Conservation (phyloP, 495 filamentous ascomycete genomes). For the Daldinia grandis region DNA sequence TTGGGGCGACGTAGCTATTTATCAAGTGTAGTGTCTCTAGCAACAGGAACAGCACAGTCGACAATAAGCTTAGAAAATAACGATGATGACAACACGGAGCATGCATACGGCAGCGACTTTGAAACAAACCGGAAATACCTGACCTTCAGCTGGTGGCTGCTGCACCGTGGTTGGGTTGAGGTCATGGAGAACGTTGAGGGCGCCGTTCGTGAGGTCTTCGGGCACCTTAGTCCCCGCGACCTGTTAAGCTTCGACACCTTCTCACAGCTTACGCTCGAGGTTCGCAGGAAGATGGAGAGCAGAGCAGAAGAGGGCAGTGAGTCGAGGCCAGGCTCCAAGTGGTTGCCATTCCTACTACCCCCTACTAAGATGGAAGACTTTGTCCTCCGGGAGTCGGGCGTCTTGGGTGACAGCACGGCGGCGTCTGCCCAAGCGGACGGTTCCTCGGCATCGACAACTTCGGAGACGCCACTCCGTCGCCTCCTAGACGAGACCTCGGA, state of each 20-base stretch:
- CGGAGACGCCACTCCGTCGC: constrained; percentile 71
- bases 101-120: constrained; percentile 87
- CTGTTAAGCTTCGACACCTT: constrained; percentile 81
- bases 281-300: constrained; percentile 86
- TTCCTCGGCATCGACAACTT: constrained; percentile 35
- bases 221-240: constrained; percentile 83
- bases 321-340: constrained; percentile 66
- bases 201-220: constrained; percentile 87
- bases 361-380: constrained; percentile 76
- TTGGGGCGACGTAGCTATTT: constrained; percentile 95
- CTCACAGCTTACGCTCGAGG: constrained; percentile 76
- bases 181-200: constrained; percentile 79
- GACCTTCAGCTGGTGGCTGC: constrained; percentile 97
- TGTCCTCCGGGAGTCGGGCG: constrained; percentile 84
- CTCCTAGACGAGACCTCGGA: constrained; percentile 97
- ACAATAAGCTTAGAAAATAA: constrained; percentile 87
- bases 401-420: constrained; percentile 62
- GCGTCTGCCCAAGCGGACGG: constrained; percentile 28
- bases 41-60: constrained; percentile 67
- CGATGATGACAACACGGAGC: constrained; percentile 80
- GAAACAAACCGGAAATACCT: constrained; percentile 94
- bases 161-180: constrained; percentile 87
- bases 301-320: constrained; percentile 61
- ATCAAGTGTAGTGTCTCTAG: constrained; percentile 89
- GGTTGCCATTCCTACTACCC: constrained; percentile 88